Base-by-base conservation (phyloP, 208 protist species). In the Crithidia thermophila region DNA sequence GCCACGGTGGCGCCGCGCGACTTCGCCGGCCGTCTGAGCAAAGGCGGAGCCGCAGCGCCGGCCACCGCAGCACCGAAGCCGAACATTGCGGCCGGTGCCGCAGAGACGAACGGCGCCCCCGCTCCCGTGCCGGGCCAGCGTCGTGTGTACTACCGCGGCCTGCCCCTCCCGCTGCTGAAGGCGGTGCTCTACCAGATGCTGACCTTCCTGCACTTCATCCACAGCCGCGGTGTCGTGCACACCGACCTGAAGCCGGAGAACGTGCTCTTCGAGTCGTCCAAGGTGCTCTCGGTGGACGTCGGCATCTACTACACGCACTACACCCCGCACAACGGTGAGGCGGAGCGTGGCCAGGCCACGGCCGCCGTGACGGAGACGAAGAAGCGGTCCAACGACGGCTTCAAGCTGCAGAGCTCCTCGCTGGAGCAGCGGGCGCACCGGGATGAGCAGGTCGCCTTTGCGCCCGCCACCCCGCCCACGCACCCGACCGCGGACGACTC, bases 201-300 rank as follows among this genome's bases (percentile, higher is more conserved):
- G 23, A 72, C 84, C 6, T 94, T 91, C 59, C 74, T 94, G 47
- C 55, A 78, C 27, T 89, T 87, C 61, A 81, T 78, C 13, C 86
- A 93, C 60, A 55, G 47, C 13, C 74, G 80, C 53, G 86, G 86
- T 18, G 73, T 93, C 49, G 80, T 87, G 42, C 89, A 95, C 77
- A 93, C 86, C 18, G 89, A 95, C 67, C 76, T 95, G 28, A 95
- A 95, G 64, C 90, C 90, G 0, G 84, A 95, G 66, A 95, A 95
- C 64, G 67, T 95, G 16, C 79, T 95, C 39, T 89, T 95, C 58
- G 85, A 95, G 57, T 84, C 75, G 28, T 77, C 51, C 16, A 74
- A 83, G 14, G 74, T 68, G 25, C 49, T 90, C 28, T 70, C 74
- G 13, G 67, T 63, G 31, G 67, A 72, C 25, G 28, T 89, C 8